Conservation (phyloP, 331 rosid species). For the Arachis monticola region DNA sequence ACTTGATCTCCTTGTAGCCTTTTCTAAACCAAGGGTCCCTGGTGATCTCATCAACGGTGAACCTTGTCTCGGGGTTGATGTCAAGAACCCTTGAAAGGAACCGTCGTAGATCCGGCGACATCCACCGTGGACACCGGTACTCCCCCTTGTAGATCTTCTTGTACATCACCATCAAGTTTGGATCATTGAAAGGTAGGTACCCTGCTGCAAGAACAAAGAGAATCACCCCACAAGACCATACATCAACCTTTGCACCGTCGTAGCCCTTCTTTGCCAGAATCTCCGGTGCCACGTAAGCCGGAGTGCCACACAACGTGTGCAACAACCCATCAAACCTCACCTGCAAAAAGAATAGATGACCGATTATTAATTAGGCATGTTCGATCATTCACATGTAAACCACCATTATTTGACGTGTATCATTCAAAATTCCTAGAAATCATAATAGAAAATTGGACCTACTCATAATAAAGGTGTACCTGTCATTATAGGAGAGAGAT, state of each 20-base stretch:
- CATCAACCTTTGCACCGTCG: slow-evolving; percentile 74
- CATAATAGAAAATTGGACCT: neutral
- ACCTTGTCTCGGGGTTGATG: slow-evolving; percentile 62
- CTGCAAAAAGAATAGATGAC: neutral
- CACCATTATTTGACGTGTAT: neutral
- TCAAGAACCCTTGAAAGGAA: slow-evolving; percentile 62
- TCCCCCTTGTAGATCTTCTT: slow-evolving; percentile 75
- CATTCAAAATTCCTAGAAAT: neutral
- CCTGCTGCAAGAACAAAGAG: slow-evolving; percentile 72
- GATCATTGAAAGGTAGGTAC: slow-evolving; percentile 75
- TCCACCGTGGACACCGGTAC: slow-evolving; percentile 72
- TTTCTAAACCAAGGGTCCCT: slow-evolving; percentile 67
- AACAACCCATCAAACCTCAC: slow-evolving; percentile 43
- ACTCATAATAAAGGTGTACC: neutral
- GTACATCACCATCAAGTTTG: slow-evolving; percentile 72
- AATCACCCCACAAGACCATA: slow-evolving; percentile 75
- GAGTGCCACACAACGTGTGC: slow-evolving; percentile 53
- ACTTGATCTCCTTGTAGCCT: slow-evolving; percentile 52
- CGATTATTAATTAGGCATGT: neutral
- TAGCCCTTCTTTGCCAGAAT: slow-evolving; percentile 69
- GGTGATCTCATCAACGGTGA: slow-evolving; percentile 63
- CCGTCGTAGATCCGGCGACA: slow-evolving; percentile 58
- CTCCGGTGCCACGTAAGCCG: slow-evolving; percentile 76
- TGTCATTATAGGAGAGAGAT: neutral
- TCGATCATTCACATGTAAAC: neutral